Evolutionary conservation across 1,284 basidiomycete species (phyloP).

Genomic region (Puccinia triticina): DNA sequence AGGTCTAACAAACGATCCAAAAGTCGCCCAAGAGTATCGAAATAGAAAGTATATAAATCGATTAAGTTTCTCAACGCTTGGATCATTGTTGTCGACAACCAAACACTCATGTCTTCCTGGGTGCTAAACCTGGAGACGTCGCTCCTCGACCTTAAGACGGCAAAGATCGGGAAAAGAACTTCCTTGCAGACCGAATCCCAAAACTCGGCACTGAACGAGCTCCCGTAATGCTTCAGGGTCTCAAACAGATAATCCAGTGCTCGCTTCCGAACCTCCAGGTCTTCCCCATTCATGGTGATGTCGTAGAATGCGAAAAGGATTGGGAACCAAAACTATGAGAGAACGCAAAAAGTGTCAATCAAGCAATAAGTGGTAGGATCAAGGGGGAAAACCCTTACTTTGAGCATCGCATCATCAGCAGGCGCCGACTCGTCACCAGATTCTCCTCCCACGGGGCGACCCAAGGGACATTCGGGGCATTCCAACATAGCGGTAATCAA

Average conservation of each 20-base stretch:
- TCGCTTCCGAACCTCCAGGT: slow-evolving; percentile 93
- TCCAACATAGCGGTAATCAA: slow-evolving; percentile 88
- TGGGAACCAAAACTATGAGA: slow-evolving; percentile 81
- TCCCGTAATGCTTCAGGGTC: slow-evolving; percentile 87
- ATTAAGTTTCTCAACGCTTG: slow-evolving; percentile 94
- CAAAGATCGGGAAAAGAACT: slow-evolving; percentile 97
- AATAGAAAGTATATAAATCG: slow-evolving; percentile 94
- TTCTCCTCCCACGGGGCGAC: slow-evolving; percentile 32
- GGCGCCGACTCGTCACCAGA: slow-evolving; percentile 59
- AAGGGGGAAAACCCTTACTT: slow-evolving; percentile 56
- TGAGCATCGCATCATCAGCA: slow-evolving; percentile 81
- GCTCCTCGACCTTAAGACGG: slow-evolving; percentile 78
- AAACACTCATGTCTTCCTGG: slow-evolving; percentile 99
- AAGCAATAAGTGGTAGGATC: background rate
- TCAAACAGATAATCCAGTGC: slow-evolving; percentile 94
- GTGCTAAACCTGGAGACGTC: slow-evolving; percentile 90
- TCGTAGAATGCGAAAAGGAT: slow-evolving; percentile 96
- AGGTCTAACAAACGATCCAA: slow-evolving; percentile 89
- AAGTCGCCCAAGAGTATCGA: slow-evolving; percentile 85
- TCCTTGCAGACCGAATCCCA: slow-evolving; percentile 98
- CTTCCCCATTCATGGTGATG: slow-evolving; percentile 99
- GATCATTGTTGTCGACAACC: slow-evolving; percentile 99
- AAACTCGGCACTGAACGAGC: slow-evolving; percentile 84
- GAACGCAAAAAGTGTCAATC: background rate
- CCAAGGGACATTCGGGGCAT: slow-evolving; percentile 77